Conservation (phyloP, 2,329 filamentous ascomycete species). For the Talaromyces rugulosus region DNA sequence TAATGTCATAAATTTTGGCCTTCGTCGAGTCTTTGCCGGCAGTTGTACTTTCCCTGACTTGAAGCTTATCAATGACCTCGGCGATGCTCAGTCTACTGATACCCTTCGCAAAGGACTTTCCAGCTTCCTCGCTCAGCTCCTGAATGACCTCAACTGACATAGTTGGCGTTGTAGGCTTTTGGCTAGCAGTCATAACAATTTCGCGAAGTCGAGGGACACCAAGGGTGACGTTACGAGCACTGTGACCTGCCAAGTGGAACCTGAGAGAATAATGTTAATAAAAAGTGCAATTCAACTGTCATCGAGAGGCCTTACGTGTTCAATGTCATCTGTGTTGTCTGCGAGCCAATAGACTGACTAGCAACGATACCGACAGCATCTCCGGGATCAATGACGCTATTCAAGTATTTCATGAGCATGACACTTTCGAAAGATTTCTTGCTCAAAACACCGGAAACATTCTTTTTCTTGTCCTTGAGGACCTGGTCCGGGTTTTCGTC, state of each 20-base stretch:
- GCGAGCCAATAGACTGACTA: constrained; percentile 93
- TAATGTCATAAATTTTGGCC: constrained; percentile 81
- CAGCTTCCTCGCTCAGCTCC: constrained; percentile 64
- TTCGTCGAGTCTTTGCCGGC: constrained; percentile 63
- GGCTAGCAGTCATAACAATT: constrained; percentile 96
- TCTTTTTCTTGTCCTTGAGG: constrained; percentile 57
- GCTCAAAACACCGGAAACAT: constrained; percentile 36
- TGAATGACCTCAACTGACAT: constrained; percentile 70
- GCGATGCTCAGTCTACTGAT: constrained; percentile 83
- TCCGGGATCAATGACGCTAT: constrained; percentile 86
- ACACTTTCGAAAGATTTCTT: constrained; percentile 78
- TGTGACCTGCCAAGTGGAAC: constrained; percentile 98
- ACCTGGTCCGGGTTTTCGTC: constrained; percentile 66
- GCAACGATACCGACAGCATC: constrained; percentile 97
- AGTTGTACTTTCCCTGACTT: constrained; percentile 74
- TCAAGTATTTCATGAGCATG: constrained; percentile 87
- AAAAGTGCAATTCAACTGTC: not conserved
- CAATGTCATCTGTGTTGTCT: constrained; percentile 97
- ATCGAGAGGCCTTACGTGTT: constrained; percentile 59
- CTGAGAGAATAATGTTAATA: not conserved
- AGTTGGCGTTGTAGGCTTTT: constrained; percentile 78
- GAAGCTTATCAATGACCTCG: constrained; percentile 76
- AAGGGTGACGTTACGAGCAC: constrained; percentile 95
- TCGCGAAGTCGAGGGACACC: constrained; percentile 96
- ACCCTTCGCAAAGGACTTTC: constrained; percentile 80